Evolutionary conservation across 2,329 filamentous ascomycete genomes (phyloP).

Genomic region (Chaetothyriales sp.): DNA sequence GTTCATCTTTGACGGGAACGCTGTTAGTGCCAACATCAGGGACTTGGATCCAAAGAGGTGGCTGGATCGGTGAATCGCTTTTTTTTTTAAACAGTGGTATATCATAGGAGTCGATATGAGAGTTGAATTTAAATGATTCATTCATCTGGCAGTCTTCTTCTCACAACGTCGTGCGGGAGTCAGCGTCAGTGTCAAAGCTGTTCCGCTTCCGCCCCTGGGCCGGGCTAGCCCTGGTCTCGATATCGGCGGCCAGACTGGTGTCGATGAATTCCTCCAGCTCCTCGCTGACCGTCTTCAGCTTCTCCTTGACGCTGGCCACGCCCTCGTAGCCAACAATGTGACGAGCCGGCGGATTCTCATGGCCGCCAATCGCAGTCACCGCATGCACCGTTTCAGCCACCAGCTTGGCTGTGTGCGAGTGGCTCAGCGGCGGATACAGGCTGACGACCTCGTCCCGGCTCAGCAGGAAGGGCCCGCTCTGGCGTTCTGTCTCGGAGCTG

Average conservation of each 20-base stretch:
- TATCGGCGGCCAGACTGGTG: conserved; percentile 67
- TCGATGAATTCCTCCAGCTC: conserved; percentile 94
- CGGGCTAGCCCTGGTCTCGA: not conserved
- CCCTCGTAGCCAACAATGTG: conserved; percentile 91
- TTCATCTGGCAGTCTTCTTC: not conserved
- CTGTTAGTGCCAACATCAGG: conserved; percentile 51
- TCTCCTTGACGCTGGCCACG: conserved; percentile 78
- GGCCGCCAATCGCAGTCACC: conserved; percentile 78
- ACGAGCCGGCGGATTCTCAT: conserved; percentile 85
- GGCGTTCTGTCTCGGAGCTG: conserved; percentile 13
- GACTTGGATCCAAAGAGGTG: conserved; percentile 53
- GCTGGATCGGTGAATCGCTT: conserved; percentile 7
- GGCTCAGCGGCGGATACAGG: conserved; percentile 59
- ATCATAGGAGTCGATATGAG: not conserved
- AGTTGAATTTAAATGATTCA: not conserved
- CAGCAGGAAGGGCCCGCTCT: conserved; percentile 14
- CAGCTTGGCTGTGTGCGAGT: conserved; percentile 53
- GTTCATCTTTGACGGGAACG: conserved; percentile 57
- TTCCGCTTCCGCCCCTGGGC: not conserved
- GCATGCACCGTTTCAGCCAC: conserved; percentile 84
- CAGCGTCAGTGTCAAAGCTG: not conserved
- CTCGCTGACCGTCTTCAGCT: conserved; percentile 88
- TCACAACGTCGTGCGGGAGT: not conserved
- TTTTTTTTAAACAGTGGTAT: not conserved
- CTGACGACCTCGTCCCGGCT: conserved; percentile 36